phyloP scores from a whole-genome alignment of 2,329 filamentous ascomycete genomes.

The Aspergillus sp. region DNA sequence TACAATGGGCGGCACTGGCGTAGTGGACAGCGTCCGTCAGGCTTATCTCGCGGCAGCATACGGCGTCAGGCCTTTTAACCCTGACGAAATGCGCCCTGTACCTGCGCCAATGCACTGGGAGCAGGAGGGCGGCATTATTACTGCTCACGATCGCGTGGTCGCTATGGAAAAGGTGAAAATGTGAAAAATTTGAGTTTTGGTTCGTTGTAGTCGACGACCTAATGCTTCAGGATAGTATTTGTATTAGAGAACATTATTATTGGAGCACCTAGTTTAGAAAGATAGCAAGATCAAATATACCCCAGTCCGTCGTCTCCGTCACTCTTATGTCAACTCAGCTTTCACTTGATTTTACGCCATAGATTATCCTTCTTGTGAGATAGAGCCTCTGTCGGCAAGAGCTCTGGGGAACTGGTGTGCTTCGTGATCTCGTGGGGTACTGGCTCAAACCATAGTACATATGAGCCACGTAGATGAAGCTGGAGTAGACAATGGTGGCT shows the following conservation, averaged over 20 bases:
- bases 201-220: too few relatives aligned
- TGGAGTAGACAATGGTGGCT: neutral
- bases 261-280: neutral
- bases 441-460: neutral
- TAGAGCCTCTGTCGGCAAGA: too few relatives aligned
- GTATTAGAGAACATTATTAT: neutral
- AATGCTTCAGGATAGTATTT: neutral
- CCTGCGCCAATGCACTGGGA: constrained; percentile 20
- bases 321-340: neutral
- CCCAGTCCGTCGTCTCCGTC: neutral
- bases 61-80: constrained; percentile 27
- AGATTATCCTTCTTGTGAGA: neutral
- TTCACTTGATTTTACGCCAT: neutral
- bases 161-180: too few relatives aligned
- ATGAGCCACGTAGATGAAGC: neutral
- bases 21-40: constrained; percentile 57
- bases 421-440: neutral
- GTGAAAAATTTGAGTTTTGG: too few relatives aligned
- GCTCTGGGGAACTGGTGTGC: neutral
- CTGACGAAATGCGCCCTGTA: neutral
- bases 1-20: constrained; percentile 41
- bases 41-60: constrained; percentile 54
- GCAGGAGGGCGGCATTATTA: constrained; percentile 32
- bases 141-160: constrained; percentile 23
- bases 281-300: neutral